Conservation (phyloP, 1,284 basidiomycete species). For the Naganishia sp. region DNA sequence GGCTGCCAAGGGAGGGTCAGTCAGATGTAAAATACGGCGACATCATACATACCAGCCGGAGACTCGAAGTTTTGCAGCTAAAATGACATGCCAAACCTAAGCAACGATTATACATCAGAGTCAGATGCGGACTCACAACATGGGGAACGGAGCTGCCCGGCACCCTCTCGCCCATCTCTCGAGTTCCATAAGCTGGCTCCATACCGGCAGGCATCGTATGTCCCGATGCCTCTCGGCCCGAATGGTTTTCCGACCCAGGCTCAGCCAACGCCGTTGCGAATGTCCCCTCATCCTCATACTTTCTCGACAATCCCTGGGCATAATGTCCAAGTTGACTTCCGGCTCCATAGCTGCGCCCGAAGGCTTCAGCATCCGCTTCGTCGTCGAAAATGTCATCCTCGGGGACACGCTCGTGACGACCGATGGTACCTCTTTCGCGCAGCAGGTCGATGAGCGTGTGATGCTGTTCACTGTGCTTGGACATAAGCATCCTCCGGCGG, state of each 20-base stretch:
- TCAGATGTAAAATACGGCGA: neutral
- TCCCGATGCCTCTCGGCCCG: neutral
- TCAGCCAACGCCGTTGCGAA: conserved; percentile 17
- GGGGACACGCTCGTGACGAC: conserved; percentile 14
- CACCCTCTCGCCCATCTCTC: neutral
- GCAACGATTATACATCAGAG: no score
- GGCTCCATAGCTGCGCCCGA: neutral
- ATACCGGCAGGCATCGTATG: conserved; percentile 1
- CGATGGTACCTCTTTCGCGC: conserved; percentile 26
- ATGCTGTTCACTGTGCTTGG: conserved; percentile 27
- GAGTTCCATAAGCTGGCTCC: conserved; percentile 8
- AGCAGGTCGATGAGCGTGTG: conserved; percentile 26
- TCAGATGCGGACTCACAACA: conserved; percentile 10
- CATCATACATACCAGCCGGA: conserved; percentile 5
- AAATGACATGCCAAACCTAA: neutral
- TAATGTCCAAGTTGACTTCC: neutral
- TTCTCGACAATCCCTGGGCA: neutral
- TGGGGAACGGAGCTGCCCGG: conserved; percentile 13
- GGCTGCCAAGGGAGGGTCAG: neutral
- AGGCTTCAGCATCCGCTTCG: conserved; percentile 4
- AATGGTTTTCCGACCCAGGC: neutral
- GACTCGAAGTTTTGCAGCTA: conserved; percentile 25
- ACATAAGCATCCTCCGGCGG: conserved; percentile 17
- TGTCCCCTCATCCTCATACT: conserved; percentile 10
- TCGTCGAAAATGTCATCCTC: conserved; percentile 28